A percentile compares a stretch with the other conserved stretches of the same genome.
These are phyloP conservation scores for Ascochyta pisi DNA, from an alignment of 2,329 filamentous ascomycete genomes.

Conservation along the genomic window DNA sequence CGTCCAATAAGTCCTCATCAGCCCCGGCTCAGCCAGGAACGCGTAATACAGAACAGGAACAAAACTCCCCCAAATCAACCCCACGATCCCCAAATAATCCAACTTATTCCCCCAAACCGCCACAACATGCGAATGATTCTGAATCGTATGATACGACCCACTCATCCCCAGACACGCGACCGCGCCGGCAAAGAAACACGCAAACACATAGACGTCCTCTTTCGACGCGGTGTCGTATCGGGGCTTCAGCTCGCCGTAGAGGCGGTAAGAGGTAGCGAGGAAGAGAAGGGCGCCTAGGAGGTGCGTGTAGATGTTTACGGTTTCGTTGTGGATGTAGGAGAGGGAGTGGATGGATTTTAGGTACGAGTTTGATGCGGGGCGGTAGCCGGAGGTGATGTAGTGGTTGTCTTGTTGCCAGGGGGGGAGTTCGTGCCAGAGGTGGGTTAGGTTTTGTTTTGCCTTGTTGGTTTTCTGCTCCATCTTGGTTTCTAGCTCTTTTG, in stretches of 20 bases:
- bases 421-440: conserved; percentile 53
- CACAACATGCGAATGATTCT: conserved; percentile 81
- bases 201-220: conserved; percentile 48
- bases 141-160: conserved; percentile 81
- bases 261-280: conserved; percentile 22
- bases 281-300: conserved; percentile 54
- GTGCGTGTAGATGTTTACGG: conserved; percentile 76
- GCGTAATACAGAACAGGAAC: conserved; percentile 76
- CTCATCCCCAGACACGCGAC: conserved; percentile 56
- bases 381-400: conserved; percentile 71
- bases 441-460: conserved; percentile 55
- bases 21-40: conserved; percentile 65
- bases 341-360: conserved; percentile 64
- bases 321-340: conserved; percentile 71
- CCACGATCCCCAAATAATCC: conserved; percentile 93
- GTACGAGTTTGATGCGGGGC: conserved; percentile 68
- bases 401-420: conserved; percentile 68
- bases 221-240: conserved; percentile 44
- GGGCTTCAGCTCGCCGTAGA: conserved; percentile 36
- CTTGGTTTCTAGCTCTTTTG: conserved; percentile 22
- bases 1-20: conserved; percentile 75
- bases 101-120: conserved; percentile 88
- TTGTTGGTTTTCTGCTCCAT: conserved; percentile 36
- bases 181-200: conserved; percentile 51
- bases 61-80: conserved; percentile 89